Base-by-base conservation (phyloP, 1,284 basidiomycete genomes). In the Sporisorium iseilematis-ciliati region DNA sequence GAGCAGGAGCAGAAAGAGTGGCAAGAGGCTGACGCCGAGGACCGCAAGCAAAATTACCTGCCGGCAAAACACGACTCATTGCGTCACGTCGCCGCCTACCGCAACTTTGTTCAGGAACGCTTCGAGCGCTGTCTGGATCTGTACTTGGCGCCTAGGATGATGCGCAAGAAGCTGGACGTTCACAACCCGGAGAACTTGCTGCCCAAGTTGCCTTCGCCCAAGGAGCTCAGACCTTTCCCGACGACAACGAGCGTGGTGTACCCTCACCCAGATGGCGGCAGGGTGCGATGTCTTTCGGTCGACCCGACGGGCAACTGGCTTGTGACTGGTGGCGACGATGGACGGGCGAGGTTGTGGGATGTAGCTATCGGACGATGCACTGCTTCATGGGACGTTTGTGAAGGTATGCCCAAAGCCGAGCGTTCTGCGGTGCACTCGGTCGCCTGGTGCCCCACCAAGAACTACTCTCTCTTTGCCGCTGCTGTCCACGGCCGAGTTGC, bases 51-150 rank as follows among this genome's bases (percentile, higher is more conserved):
- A 62, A 91, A 96, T 84, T 96, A 92, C 87, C 88, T 98, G 48
- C 94, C 97, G 29, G 89, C 92, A 85, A 97, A 97, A 87, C 91
- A 94, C 86, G 87, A 90, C 57, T 89, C 93, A 1, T 87, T 99
- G 54, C 92, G 97, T 38, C 90, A 92, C 42, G 97, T 99, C 5
- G 95, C 95, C 2, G 95, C 91, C 3, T 98, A 97, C 87, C 89
- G 92, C 79, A 90, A 91, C 75, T 94, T 98, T 85, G 93, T 99
- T 74, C 93, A 96, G 85, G 92, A 99, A 82, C 90, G 95, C 55
- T 98, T 99, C 87, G 91, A 91, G 81, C 91, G 97, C 29, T 95
- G 97, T 86, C 89, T 99, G 40, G 97, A 99, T 86, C 88, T 99
- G 43, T 99, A 99, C 86, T 90, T 99, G 51, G 97, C 97, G 7